Conservation (phyloP, 176 grass and related monocot genomes). For the Cenchrus americanus region DNA sequence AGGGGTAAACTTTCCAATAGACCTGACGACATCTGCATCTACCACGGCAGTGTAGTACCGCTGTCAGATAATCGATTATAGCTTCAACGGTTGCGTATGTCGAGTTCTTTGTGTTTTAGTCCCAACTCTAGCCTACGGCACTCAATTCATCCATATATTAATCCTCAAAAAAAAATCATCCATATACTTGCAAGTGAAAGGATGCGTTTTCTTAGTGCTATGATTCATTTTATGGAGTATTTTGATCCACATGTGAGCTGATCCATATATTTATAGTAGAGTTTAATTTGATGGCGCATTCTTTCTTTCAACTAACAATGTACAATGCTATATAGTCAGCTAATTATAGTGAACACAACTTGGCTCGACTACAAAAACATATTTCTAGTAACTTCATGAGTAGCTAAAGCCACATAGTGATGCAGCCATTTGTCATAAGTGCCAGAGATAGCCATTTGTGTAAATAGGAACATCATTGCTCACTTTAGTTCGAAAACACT, state of each 20-base stretch:
- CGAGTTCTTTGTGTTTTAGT: neutral
- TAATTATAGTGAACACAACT: neutral
- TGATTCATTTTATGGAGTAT: too few relatives aligned
- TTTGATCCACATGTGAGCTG: too few relatives aligned
- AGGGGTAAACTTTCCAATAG: neutral
- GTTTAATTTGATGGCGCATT: too few relatives aligned
- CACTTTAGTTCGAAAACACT: constrained; percentile 29
- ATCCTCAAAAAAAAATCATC: too few relatives aligned
- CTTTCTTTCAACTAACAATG: too few relatives aligned
- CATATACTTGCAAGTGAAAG: too few relatives aligned
- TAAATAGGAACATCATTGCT: constrained; percentile 29
- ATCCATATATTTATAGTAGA: too few relatives aligned
- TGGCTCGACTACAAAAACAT: neutral
- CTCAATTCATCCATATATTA: too few relatives aligned
- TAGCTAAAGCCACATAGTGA: constrained; percentile 1
- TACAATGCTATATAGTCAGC: too few relatives aligned
- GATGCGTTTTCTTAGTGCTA: too few relatives aligned
- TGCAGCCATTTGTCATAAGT: constrained; percentile 28
- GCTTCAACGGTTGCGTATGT: neutral
- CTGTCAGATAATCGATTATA: neutral
- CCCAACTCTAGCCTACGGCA: neutral
- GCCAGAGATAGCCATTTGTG: constrained; percentile 39
- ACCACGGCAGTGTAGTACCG: neutral
- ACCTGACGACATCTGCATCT: neutral
- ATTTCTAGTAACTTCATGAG: neutral